A percentile compares a stretch with the other conserved stretches of the same genome.
Conservation (phyloP, 176 grass and related monocot species). For the Ampelocalamus luodianensis region DNA sequence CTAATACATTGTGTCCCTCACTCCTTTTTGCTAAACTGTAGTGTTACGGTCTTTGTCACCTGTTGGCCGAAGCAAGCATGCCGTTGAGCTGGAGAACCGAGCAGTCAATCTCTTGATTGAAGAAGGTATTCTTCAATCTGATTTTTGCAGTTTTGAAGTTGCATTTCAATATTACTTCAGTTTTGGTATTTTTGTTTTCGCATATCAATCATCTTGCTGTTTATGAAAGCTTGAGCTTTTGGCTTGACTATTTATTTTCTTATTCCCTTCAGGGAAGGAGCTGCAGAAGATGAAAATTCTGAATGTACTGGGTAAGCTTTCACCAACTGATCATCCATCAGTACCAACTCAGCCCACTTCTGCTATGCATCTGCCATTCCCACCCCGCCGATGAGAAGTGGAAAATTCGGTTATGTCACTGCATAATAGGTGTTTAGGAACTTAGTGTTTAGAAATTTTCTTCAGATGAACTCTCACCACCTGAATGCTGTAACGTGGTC, state of each 20-base stretch:
- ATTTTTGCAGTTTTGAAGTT: conserved; percentile 20
- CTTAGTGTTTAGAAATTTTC: conserved; percentile 5
- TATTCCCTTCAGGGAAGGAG: conserved; percentile 69
- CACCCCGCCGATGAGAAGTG: conserved; percentile 37
- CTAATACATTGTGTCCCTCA: conserved; percentile 6
- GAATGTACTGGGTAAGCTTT: conserved; percentile 74
- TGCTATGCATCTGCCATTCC: conserved; percentile 36
- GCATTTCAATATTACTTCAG: not conserved
- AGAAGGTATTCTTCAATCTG: conserved; percentile 72
- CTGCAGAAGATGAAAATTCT: conserved; percentile 86
- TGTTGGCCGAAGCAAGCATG: conserved; percentile 72
- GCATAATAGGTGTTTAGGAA: conserved; percentile 4
- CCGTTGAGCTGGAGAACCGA: conserved; percentile 86
- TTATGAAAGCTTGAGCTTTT: conserved; percentile 4
- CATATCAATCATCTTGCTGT: conserved; percentile 26
- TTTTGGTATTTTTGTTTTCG: conserved; percentile 1
- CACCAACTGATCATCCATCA: conserved; percentile 21
- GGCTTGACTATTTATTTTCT: conserved; percentile 19
- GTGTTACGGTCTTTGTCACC: conserved; percentile 81
- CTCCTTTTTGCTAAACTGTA: conserved; percentile 42
- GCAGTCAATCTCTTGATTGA: conserved; percentile 86
- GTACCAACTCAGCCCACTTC: conserved; percentile 49
- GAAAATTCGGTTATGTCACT: not conserved
- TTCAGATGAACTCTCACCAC: conserved; percentile 13
- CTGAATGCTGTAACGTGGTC: conserved; percentile 16